Percentiles rank a stretch among this genome's conserved stretches.
Conservation (phyloP, 1,139 yeast genomes). For the Kodamaea sp. region DNA sequence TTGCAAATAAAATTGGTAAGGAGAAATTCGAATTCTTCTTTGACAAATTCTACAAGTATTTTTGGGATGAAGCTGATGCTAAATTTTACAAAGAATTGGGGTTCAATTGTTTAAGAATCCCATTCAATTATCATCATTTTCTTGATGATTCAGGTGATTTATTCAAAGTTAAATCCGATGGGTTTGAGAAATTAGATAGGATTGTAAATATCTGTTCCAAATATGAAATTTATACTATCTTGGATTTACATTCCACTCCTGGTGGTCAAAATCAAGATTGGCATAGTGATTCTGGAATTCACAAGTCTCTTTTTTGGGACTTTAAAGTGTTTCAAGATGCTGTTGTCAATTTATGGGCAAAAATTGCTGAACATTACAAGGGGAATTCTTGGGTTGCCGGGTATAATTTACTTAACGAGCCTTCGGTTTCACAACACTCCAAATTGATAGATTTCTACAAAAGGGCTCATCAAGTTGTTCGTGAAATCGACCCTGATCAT, state of each 20-base stretch:
- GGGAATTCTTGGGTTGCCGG: conserved; percentile 46
- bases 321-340: conserved; percentile 43
- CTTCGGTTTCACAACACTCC: conserved; percentile 37
- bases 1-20: conserved; percentile 32
- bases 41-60: conserved; percentile 45
- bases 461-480: conserved; percentile 31
- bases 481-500: conserved; percentile 42
- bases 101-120: conserved; percentile 43
- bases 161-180: conserved; percentile 33
- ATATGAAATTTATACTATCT: conserved; percentile 38
- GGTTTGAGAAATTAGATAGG: conserved; percentile 39
- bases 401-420: conserved; percentile 47
- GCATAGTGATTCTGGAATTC: conserved; percentile 44
- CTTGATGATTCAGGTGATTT: conserved; percentile 38
- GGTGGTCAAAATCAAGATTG: conserved; percentile 52
- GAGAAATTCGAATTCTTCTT: conserved; percentile 44
- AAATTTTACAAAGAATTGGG: conserved; percentile 36
- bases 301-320: conserved; percentile 44
- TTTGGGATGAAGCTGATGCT: conserved; percentile 46
- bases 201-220: conserved; percentile 37
- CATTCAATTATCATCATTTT: conserved; percentile 47
- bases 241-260: conserved; percentile 45
- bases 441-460: conserved; percentile 35
- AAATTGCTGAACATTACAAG: conserved; percentile 38
- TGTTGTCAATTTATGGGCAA: conserved; percentile 38